Conservation (phyloP, 805 yeast genomes). For the Myxozyma vanderwaltii region DNA sequence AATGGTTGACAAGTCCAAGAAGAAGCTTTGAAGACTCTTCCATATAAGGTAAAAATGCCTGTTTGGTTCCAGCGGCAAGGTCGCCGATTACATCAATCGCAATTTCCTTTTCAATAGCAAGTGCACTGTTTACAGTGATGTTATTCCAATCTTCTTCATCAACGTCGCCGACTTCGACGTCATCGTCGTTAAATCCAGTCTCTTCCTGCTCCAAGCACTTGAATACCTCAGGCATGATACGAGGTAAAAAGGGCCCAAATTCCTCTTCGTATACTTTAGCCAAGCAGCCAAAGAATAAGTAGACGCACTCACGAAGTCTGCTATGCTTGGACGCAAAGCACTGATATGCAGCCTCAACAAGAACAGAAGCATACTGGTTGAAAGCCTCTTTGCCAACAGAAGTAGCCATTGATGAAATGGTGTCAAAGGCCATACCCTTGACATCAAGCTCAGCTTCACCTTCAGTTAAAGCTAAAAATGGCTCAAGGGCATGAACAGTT, state of each 20-base stretch:
- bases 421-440: slow-evolving; percentile 89
- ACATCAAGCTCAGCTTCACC: slow-evolving; percentile 88
- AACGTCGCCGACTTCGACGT: slow-evolving; percentile 39
- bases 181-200: slow-evolving; percentile 45
- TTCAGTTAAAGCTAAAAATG: slow-evolving; percentile 71
- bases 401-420: slow-evolving; percentile 90
- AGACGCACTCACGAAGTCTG: slow-evolving; percentile 91
- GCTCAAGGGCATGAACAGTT: slow-evolving; percentile 79
- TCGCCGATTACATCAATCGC: slow-evolving; percentile 91
- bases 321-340: slow-evolving; percentile 77
- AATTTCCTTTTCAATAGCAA: slow-evolving; percentile 92
- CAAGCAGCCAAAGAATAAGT: slow-evolving; percentile 87
- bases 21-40: slow-evolving; percentile 65
- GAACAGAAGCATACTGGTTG: slow-evolving; percentile 80
- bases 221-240: slow-evolving; percentile 80
- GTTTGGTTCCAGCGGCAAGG: slow-evolving; percentile 83
- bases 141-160: slow-evolving; percentile 70
- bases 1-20: slow-evolving; percentile 73
- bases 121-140: slow-evolving; percentile 87
- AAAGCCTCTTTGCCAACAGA: slow-evolving; percentile 94
- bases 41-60: slow-evolving; percentile 73
- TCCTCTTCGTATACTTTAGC: slow-evolving; percentile 93
- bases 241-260: slow-evolving; percentile 80
- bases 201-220: slow-evolving; percentile 86
- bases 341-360: slow-evolving; percentile 82